Percentiles rank a stretch among this genome's conserved stretches.
These are phyloP conservation scores for Claviceps arundinis DNA, from an alignment of 2,329 filamentous ascomycete genomes.

Conservation along the genomic window DNA sequence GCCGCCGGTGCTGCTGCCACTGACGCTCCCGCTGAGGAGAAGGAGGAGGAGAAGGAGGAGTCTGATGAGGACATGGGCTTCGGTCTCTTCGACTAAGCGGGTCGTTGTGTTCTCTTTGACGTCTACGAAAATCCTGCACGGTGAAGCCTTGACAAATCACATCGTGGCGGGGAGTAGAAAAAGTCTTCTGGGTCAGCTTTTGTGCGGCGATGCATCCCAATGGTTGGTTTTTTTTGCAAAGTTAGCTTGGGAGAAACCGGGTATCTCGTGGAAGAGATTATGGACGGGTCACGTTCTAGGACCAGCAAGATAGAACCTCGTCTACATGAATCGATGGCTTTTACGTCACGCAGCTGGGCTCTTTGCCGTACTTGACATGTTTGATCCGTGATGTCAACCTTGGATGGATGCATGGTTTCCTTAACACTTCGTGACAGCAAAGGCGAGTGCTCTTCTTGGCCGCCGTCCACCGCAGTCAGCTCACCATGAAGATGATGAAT, in stretches of 20 bases:
- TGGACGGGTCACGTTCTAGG: slow-evolving; percentile 13
- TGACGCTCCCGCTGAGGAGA: slow-evolving; percentile 39
- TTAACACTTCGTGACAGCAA: too few relatives aligned
- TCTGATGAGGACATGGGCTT: slow-evolving; percentile 67
- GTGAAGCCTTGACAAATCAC: slow-evolving; percentile 9
- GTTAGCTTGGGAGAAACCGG: slow-evolving; percentile 17
- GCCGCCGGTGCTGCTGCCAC: slow-evolving; percentile 53
- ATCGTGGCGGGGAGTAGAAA: slow-evolving; percentile 6
- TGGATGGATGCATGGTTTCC: too few relatives aligned
- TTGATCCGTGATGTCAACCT: background rate
- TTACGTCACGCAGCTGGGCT: slow-evolving; percentile 11
- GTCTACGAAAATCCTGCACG: slow-evolving; percentile 6
- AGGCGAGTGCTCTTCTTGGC: too few relatives aligned
- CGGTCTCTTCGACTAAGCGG: slow-evolving; percentile 61
- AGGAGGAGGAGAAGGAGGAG: slow-evolving; percentile 75
- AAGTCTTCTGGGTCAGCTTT: slow-evolving; percentile 17
- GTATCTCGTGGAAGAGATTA: slow-evolving; percentile 16
- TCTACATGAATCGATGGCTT: slow-evolving; percentile 17
- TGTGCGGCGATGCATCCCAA: slow-evolving; percentile 17
- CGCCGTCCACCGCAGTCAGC: too few relatives aligned
- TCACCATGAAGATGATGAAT: too few relatives aligned
- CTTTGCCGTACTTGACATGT: background rate
- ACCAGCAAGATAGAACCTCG: slow-evolving; percentile 14
- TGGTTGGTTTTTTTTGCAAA: slow-evolving; percentile 8
- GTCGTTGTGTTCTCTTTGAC: slow-evolving; percentile 16